Percentiles rank a stretch among this genome's conserved stretches.
Conservation (phyloP, 345 rosid genomes). For the Camelina laxa region DNA sequence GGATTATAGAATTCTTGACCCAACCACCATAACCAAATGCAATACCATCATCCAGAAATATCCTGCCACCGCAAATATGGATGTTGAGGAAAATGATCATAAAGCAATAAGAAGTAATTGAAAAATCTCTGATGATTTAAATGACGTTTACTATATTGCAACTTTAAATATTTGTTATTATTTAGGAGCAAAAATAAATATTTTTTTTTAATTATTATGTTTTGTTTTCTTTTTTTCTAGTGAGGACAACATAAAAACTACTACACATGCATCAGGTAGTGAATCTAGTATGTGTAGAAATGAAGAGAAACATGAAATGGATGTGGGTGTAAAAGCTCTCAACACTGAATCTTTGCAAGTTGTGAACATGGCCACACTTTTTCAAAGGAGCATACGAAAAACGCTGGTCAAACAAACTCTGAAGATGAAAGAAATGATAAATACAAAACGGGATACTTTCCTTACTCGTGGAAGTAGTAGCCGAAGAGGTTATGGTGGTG, state of each 20-base stretch:
- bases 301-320: neutral
- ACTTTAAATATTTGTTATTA: too few species aligned
- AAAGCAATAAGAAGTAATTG: neutral
- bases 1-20: slow-evolving; percentile 81
- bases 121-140: neutral
- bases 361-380: neutral
- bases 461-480: neutral
- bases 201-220: too few species aligned
- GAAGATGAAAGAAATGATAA: neutral
- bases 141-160: too few species aligned
- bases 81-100: neutral
- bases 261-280: neutral
- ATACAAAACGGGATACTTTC: neutral
- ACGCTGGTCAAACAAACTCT: neutral
- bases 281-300: neutral
- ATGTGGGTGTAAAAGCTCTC: neutral
- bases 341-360: neutral
- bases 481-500: neutral
- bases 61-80: neutral
- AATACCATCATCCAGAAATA: slow-evolving; percentile 49
- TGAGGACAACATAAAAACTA: neutral
- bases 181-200: too few species aligned
- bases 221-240: too few species aligned
- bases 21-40: slow-evolving; percentile 69
- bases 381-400: neutral